These are phyloP conservation scores for Cryptococcus maquisensis DNA, from an alignment of 1,284 basidiomycete genomes.

Conservation along the genomic window DNA sequence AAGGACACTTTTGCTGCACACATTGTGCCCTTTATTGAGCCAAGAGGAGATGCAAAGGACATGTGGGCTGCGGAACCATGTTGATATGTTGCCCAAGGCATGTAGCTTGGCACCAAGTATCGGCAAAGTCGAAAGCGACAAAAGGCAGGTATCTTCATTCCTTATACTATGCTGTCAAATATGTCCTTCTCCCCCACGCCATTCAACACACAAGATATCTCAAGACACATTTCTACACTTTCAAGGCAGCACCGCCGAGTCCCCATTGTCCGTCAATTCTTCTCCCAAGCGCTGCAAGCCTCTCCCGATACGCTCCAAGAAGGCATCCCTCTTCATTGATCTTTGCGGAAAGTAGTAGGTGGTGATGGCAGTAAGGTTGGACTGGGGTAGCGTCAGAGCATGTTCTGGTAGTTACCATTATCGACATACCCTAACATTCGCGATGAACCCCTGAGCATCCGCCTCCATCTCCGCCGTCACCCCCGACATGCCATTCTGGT, in stretches of 20 bases:
- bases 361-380: conserved; percentile 34
- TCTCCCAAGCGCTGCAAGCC: conserved; percentile 36
- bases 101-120: not conserved
- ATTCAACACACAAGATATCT: not conserved
- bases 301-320: conserved; percentile 39
- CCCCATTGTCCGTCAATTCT: conserved; percentile 34
- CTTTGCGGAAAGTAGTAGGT: conserved; percentile 30
- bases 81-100: not conserved
- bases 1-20: no score
- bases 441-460: conserved; percentile 37
- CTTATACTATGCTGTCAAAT: no score
- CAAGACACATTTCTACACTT: not conserved
- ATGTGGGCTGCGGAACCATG: no score
- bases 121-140: not conserved
- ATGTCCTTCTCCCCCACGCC: not conserved
- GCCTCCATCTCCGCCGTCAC: conserved; percentile 28
- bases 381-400: conserved; percentile 12
- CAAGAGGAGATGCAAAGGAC: no score
- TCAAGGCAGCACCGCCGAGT: conserved; percentile 21
- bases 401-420: not conserved
- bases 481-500: conserved; percentile 33
- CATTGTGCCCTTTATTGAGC: no score
- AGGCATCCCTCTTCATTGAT: conserved; percentile 31
- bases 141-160: no score
- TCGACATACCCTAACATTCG: conserved; percentile 49